A percentile compares a stretch with the other conserved stretches of the same genome.
These are phyloP conservation scores for Triangularia setosa DNA, from an alignment of 2,329 filamentous ascomycete genomes.

Conservation along the genomic window DNA sequence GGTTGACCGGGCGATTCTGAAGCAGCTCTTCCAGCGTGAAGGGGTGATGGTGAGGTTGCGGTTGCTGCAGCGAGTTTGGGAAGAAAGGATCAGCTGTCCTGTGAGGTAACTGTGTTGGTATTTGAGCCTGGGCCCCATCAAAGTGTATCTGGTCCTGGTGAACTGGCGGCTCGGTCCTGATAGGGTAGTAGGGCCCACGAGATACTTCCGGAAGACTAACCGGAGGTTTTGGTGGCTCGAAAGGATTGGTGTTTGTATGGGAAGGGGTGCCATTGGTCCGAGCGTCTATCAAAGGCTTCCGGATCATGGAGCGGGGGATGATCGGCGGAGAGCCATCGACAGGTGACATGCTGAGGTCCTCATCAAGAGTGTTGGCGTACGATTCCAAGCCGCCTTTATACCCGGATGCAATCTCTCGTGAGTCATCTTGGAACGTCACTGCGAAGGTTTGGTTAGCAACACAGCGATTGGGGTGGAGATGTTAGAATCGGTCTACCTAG, in stretches of 20 bases:
- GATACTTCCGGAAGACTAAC: neutral
- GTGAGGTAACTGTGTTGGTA: neutral
- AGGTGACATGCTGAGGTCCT: neutral
- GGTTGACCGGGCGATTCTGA: neutral
- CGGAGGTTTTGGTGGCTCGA: neutral
- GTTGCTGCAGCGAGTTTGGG: neutral
- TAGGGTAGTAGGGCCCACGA: neutral
- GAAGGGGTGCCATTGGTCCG: neutral
- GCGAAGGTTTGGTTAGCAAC: constrained; percentile 9
- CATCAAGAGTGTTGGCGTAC: constrained; percentile 50
- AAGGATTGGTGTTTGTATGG: neutral
- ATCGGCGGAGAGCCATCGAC: neutral
- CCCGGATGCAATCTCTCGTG: constrained; percentile 82
- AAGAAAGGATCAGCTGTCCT: neutral
- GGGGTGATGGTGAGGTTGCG: neutral
- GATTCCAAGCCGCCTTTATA: constrained; percentile 74
- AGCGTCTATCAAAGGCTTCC: neutral
- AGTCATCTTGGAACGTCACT: constrained; percentile 85
- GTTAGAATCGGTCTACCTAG: constrained; percentile 39
- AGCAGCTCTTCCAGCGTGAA: neutral
- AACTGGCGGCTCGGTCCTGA: neutral
- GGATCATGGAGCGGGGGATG: neutral
- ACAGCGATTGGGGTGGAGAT: neutral
- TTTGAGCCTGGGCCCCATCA: neutral
- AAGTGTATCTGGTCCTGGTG: neutral